Evolutionary conservation across 495 filamentous ascomycete genomes (phyloP).

Genomic region (Neurospora hispaniola): DNA sequence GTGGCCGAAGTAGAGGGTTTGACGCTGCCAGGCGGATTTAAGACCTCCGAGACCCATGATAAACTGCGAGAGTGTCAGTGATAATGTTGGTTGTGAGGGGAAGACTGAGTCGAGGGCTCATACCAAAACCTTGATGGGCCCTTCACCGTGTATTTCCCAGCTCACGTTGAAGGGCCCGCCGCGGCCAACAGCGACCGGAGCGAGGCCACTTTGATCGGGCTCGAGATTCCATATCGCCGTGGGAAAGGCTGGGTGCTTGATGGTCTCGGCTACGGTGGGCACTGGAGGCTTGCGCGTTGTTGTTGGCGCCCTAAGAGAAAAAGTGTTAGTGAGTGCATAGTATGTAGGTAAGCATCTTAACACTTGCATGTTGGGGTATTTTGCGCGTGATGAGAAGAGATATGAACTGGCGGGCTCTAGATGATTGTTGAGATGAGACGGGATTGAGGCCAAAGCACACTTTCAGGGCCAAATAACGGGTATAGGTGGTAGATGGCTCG

Average conservation of each 20-base stretch:
- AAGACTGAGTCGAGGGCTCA: slow-evolving; percentile 22
- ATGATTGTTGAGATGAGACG: not conserved
- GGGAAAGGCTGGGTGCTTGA: slow-evolving; percentile 34
- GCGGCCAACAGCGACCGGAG: slow-evolving; percentile 50
- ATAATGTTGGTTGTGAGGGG: slow-evolving; percentile 7
- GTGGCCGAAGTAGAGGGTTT: slow-evolving; percentile 68
- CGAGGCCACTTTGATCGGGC: slow-evolving; percentile 44
- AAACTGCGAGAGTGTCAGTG: slow-evolving; percentile 31
- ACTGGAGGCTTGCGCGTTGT: slow-evolving; percentile 4
- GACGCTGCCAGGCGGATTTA: slow-evolving; percentile 61
- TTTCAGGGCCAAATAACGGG: not conserved
- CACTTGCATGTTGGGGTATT: not conserved
- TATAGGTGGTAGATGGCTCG: not conserved
- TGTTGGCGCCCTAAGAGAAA: not conserved
- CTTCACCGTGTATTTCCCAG: slow-evolving; percentile 71
- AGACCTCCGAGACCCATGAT: slow-evolving; percentile 55
- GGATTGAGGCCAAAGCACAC: not conserved
- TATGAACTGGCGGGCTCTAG: not conserved
- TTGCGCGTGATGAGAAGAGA: not conserved
- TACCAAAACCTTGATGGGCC: slow-evolving; percentile 60
- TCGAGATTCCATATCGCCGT: slow-evolving; percentile 51
- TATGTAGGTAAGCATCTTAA: not conserved
- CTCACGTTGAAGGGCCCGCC: slow-evolving; percentile 61
- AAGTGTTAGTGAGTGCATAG: not conserved
- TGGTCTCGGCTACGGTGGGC: slow-evolving; percentile 29